phyloP scores from a whole-genome alignment of 116 monocot species.

The Dioscorea cayenensis region DNA sequence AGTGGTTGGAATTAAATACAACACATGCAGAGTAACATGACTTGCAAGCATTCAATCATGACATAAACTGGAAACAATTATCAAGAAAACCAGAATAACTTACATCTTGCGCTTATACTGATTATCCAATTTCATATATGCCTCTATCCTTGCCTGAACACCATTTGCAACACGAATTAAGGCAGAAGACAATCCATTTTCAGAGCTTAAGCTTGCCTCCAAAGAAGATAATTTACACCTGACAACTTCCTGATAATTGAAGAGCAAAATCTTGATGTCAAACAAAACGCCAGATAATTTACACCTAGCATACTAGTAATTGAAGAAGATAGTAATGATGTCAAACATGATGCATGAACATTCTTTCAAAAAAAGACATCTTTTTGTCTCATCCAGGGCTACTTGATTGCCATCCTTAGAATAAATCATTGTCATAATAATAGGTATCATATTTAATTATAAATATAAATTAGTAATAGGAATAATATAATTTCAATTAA shows the following conservation, averaged over 20 bases:
- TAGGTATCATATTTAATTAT: no score
- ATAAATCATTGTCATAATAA: no score
- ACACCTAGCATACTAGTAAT: no score
- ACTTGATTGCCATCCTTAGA: no score
- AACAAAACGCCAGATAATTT: not conserved
- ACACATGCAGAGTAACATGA: not conserved
- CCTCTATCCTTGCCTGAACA: not conserved
- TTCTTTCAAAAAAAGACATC: no score
- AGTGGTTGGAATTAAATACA: not conserved
- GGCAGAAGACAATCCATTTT: not conserved
- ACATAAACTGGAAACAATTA: not conserved
- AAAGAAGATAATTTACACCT: not conserved
- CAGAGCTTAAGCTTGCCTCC: not conserved
- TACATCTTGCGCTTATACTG: constrained; percentile 1
- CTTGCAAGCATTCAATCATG: not conserved
- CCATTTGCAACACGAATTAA: not conserved
- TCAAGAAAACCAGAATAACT: not conserved
- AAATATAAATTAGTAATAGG: no score
- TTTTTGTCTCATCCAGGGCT: no score
- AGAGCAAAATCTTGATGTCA: not conserved
- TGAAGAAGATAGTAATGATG: no score
- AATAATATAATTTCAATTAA: no score
- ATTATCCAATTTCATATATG: not conserved
- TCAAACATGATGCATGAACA: no score
- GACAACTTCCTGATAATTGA: not conserved